phyloP scores from a whole-genome alignment of 345 rosid genomes.

The Trapa bicornis region DNA sequence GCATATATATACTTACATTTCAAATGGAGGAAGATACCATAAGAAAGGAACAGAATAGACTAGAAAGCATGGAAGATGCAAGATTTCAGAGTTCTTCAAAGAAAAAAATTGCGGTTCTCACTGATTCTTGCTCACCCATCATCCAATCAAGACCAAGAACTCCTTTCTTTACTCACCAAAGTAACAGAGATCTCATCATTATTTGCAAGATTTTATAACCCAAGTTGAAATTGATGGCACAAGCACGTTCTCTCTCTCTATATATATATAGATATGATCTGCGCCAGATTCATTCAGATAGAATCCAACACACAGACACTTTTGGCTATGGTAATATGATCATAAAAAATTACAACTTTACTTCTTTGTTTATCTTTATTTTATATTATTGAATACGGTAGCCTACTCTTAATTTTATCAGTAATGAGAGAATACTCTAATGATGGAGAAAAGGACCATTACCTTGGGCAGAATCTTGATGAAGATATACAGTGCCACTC shows the following conservation, averaged over 20 bases:
- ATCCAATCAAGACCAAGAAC: not conserved
- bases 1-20: not conserved
- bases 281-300: not conserved
- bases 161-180: not conserved
- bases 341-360: not conserved
- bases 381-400: too few species aligned
- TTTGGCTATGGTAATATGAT: not conserved
- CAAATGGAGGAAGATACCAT: not conserved
- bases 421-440: not conserved
- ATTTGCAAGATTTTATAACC: not conserved
- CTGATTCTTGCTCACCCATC: not conserved
- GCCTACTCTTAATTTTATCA: too few species aligned
- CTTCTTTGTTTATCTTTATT: not conserved
- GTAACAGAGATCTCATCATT: not conserved
- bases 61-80: not conserved
- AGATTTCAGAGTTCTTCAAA: not conserved
- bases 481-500: not conserved
- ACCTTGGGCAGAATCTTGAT: not conserved
- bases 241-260: constrained; percentile 1
- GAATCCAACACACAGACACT: not conserved
- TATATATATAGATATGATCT: not conserved
- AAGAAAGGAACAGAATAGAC: not conserved
- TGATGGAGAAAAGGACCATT: not conserved
- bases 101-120: not conserved
- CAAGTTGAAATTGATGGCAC: not conserved